Percentiles rank a stretch among this genome's conserved stretches.
Conservation (phyloP, 805 yeast genomes). For the Peterozyma toletana region DNA sequence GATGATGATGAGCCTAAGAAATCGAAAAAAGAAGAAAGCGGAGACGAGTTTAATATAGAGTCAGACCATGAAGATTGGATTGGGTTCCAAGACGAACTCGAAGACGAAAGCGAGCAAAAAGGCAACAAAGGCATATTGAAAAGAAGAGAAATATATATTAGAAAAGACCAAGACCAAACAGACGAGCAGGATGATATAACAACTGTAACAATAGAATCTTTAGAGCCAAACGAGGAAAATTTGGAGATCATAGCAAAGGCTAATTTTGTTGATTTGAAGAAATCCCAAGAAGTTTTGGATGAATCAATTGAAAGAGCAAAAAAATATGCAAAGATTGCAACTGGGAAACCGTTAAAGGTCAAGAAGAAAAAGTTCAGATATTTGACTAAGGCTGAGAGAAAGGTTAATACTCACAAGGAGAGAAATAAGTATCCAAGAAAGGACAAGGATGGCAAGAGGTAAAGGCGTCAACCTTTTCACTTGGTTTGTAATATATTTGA, state of each 20-base stretch:
- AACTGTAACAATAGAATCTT: slow-evolving; percentile 49
- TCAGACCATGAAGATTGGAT: slow-evolving; percentile 13
- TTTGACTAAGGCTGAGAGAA: slow-evolving; percentile 75
- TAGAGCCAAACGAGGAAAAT: slow-evolving; percentile 37
- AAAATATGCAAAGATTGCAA: slow-evolving; percentile 62
- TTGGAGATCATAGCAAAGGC: slow-evolving; percentile 44
- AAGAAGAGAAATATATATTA: slow-evolving; percentile 30
- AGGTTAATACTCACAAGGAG: slow-evolving; percentile 37
- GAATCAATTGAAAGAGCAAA: slow-evolving; percentile 74
- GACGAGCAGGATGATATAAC: slow-evolving; percentile 33
- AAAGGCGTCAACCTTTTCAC: slow-evolving; percentile 3
- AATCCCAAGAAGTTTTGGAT: slow-evolving; percentile 63
- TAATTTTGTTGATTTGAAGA: slow-evolving; percentile 64
- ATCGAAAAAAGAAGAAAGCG: slow-evolving; percentile 12
- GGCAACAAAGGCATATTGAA: slow-evolving; percentile 33
- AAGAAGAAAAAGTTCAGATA: slow-evolving; percentile 81
- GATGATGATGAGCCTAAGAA: slow-evolving; percentile 11
- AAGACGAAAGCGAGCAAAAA: slow-evolving; percentile 12
- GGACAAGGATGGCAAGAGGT: slow-evolving; percentile 24
- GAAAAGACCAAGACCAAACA: slow-evolving; percentile 8
- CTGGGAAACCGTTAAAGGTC: slow-evolving; percentile 20
- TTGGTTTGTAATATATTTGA: neutral
- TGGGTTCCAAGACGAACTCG: slow-evolving; percentile 18
- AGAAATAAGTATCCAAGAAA: slow-evolving; percentile 21
- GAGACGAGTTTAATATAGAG: slow-evolving; percentile 22